Conservation (phyloP, 164 flowering plant species). For the Euptelea pleiosperma region DNA sequence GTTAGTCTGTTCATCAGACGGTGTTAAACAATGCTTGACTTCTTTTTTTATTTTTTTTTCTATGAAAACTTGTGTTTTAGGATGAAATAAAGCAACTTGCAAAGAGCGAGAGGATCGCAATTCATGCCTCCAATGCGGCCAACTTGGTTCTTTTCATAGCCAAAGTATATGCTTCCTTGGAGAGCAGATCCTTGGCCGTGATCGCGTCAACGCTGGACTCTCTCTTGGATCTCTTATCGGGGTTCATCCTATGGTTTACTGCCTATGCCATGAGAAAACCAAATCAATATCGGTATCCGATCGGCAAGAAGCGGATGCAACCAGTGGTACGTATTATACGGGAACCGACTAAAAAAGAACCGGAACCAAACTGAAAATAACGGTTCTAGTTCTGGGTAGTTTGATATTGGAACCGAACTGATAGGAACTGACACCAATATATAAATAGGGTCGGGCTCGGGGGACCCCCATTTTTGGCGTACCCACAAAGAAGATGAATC, state of each 20-base stretch:
- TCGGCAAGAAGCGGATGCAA: slow-evolving; percentile 86
- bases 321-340: slow-evolving; percentile 76
- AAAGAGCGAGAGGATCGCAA: slow-evolving; percentile 55
- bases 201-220: slow-evolving; percentile 88
- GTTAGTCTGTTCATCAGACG: no score
- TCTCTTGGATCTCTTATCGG: slow-evolving; percentile 75
- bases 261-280: slow-evolving; percentile 72
- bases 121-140: slow-evolving; percentile 52
- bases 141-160: slow-evolving; percentile 67
- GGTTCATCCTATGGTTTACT: slow-evolving; percentile 87
- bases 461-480: no score
- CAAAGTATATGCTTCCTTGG: slow-evolving; percentile 70
- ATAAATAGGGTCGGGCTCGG: no score
- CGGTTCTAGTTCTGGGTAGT: no score
- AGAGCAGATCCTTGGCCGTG: slow-evolving; percentile 82
- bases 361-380: no score
- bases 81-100: slow-evolving; percentile 69
- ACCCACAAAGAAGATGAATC: no score
- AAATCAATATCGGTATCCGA: slow-evolving; percentile 64
- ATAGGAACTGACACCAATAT: no score
- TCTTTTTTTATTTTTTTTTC: background rate
- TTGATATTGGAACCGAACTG: no score
- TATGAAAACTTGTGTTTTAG: slow-evolving; percentile 25
- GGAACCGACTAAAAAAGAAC: no score
- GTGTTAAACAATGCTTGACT: no score